Evolutionary conservation across 2,329 filamentous ascomycete genomes (phyloP).

Genomic region (Colletotrichum spaethianum): DNA sequence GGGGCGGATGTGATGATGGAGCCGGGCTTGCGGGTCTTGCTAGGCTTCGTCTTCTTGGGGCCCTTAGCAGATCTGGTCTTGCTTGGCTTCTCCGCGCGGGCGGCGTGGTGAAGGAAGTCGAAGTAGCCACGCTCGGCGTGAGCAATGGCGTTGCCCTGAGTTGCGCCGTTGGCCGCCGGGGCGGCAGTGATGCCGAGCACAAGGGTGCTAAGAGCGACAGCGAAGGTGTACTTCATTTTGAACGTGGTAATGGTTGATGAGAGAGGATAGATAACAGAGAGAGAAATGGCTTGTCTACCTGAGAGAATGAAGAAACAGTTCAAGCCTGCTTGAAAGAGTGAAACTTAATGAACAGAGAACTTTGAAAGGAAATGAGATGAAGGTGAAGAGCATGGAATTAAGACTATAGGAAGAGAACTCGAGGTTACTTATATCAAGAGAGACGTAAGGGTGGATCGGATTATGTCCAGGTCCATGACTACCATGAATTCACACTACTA

Average conservation of each 20-base stretch:
- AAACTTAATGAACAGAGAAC: slow-evolving; percentile 26
- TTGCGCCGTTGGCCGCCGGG: slow-evolving; percentile 18
- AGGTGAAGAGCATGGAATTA: not conserved
- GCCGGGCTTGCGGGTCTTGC: slow-evolving; percentile 21
- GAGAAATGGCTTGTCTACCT: slow-evolving; percentile 32
- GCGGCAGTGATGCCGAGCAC: slow-evolving; percentile 37
- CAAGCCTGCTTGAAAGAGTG: slow-evolving; percentile 41
- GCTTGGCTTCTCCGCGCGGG: slow-evolving; percentile 31
- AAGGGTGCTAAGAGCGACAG: slow-evolving; percentile 32
- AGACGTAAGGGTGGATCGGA: not conserved
- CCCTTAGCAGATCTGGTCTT: slow-evolving; percentile 29
- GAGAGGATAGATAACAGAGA: slow-evolving; percentile 6
- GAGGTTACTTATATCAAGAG: slow-evolving; percentile 35
- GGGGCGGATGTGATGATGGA: slow-evolving; percentile 37
- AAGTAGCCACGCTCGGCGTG: slow-evolving; percentile 36
- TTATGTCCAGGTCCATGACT: slow-evolving; percentile 1
- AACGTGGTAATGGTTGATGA: slow-evolving; percentile 2
- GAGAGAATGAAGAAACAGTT: slow-evolving; percentile 29
- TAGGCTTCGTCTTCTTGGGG: slow-evolving; percentile 24
- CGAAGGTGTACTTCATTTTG: slow-evolving; percentile 37
- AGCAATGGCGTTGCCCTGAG: slow-evolving; percentile 24
- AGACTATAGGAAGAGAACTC: not conserved
- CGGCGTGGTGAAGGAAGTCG: slow-evolving; percentile 34
- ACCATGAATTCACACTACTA: slow-evolving; percentile 12
- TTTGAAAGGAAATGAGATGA: slow-evolving; percentile 8